Evolutionary conservation across 2,329 filamentous ascomycete species (phyloP).

Genomic region (Stemphylium vesicarium): DNA sequence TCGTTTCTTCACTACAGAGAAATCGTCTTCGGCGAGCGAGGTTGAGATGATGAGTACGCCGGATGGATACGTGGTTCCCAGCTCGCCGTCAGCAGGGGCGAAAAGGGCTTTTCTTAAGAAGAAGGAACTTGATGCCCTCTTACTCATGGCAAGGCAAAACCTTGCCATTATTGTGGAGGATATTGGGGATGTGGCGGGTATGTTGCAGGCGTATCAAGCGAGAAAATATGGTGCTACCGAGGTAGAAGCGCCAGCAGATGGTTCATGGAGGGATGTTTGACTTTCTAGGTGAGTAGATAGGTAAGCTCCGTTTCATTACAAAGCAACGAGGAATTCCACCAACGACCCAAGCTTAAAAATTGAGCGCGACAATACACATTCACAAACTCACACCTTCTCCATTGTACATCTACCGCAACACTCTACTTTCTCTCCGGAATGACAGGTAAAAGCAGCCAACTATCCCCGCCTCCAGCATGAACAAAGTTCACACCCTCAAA

Average conservation of each 20-base stretch:
- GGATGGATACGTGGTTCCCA: neutral
- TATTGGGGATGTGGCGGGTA: conserved; percentile 22
- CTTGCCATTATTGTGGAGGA: conserved; percentile 24
- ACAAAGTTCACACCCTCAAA: too few species aligned
- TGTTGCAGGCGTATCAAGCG: conserved; percentile 14
- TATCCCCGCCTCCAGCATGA: too few species aligned
- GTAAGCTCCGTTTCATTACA: neutral
- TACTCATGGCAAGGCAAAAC: conserved; percentile 24
- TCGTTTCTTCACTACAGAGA: neutral
- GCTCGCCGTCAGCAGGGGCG: neutral
- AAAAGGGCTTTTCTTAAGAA: neutral
- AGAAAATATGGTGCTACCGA: neutral
- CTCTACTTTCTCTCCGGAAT: too few species aligned
- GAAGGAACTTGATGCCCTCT: conserved; percentile 19
- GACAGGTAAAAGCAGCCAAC: too few species aligned
- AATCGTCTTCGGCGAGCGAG: neutral
- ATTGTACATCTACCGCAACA: too few species aligned
- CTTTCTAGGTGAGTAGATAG: neutral
- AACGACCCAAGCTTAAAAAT: neutral
- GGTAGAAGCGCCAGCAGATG: neutral
- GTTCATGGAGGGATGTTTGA: conserved; percentile 4
- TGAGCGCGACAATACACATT: neutral
- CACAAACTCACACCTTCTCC: too few species aligned
- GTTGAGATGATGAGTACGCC: neutral
- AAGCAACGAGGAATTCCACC: too few species aligned